Base-by-base conservation (phyloP, 352 stramenopile species). In the Lagenidium sp. region DNA sequence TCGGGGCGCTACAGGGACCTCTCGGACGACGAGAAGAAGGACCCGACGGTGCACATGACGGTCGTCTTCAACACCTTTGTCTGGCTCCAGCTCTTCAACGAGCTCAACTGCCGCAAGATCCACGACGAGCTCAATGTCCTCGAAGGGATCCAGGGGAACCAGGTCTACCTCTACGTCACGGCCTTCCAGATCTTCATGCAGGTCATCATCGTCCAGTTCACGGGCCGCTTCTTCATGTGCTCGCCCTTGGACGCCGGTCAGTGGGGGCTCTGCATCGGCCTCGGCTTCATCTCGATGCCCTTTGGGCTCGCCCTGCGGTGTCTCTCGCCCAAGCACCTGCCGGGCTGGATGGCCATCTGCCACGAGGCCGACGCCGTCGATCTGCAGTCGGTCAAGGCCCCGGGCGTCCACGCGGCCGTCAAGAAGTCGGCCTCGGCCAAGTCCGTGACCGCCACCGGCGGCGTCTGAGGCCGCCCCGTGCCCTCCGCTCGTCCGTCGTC, bases 31-130 rank as follows among this genome's bases (percentile, higher is more conserved):
- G 11, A 59, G 6, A 56, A 69, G 22, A 20, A 69, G 10, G 47
- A 76, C 4, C 88, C 85, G 13, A 92, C 62, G 1, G 47, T 85
- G 46, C 96, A 98, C 71, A 97, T 96, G 69, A 98, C 94, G 2
- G 71, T 98, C 44, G 54, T 99, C 37, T 98, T 98, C 76, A 98
- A 98, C 63, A 87, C 91, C 12, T 99, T 99, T 58, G 94, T 98
- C 21, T 97, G 97, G 68, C 85, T 96, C 53, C 93, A 98, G 78
- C 76, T 98, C 23, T 98, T 86, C 47, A 92, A 92, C 41, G 71
- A 92, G 55, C 44, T 92, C 41, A 87, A 88, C 49, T 83, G 63
- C 53, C 73, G 75, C 30, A 87, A 88, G 44, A 87, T 86, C 55
- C 65, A 88, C 66, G 72, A 91, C 43, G 78, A 87, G 59, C 82